Evolutionary conservation across 768 basidiomycete species (phyloP), one percentile per base, ranked within the genome.

Genomic region (Saitozyma podzolica): DNA sequence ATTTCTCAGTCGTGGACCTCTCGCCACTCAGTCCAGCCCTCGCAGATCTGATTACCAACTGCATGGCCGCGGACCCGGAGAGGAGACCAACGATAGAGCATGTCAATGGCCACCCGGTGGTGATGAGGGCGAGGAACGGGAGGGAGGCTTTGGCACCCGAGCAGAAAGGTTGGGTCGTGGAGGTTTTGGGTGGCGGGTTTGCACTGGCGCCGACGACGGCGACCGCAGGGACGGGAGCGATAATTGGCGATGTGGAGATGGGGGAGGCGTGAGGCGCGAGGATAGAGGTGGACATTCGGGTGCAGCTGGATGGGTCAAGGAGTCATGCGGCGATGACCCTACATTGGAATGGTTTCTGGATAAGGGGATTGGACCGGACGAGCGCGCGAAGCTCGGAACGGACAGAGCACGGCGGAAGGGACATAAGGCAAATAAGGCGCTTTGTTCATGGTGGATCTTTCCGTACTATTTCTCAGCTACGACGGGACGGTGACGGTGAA

Each of bases 1-100:
- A 99, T 81, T 93, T 96, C 76, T 85, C 87, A 54, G 91, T 78
- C 4, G 72, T 79, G 47, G 78, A 79, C 55, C 68, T 79, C 1
- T 73, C 78, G 10, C 70, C 72, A 1, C 67, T 79, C 29, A 75
- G 73, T 0, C 78, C 78, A 3, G 76, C 75, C 5, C 62, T 79
- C 17, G 62, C 63, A 17, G 76, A 79, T 50, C 61, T 79, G 13
- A 79, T 79, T 61, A 76, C 70, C 3, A 64, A 55, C 9, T 75
- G 73, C 54, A 79, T 79, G 78, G 62, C 64, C 2, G 56, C 73
- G 0, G 64, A 76, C 11, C 72, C 78, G 8, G 45, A 48, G 42
- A 17, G 41, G 17, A 61, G 75, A 54, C 75, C 78, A 8, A 61
- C 67, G 0, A 67, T 72, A 8, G 48, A 43, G 14, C 63, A 75